These are phyloP conservation scores for Geoglossum glabrum DNA, from an alignment of 495 filamentous ascomycete species.

Conservation along the genomic window DNA sequence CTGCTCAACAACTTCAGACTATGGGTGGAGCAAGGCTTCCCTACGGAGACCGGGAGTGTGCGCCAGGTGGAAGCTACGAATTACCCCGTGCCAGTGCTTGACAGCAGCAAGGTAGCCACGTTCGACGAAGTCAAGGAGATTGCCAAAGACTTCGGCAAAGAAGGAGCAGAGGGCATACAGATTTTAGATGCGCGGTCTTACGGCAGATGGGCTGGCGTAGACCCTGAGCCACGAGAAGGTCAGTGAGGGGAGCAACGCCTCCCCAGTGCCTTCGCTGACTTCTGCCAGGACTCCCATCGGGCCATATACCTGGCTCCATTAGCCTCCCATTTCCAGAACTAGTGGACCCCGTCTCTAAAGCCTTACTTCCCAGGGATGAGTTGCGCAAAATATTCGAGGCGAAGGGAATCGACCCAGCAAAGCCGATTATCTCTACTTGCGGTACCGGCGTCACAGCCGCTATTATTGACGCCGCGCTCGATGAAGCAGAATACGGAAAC, in stretches of 20 bases:
- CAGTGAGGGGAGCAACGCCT: background rate
- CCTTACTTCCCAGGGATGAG: slow-evolving; percentile 50
- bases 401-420: slow-evolving; percentile 59
- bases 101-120: slow-evolving; percentile 34
- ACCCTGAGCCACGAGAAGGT: slow-evolving; percentile 66
- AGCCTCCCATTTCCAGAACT: slow-evolving; percentile 63
- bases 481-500: slow-evolving; percentile 52
- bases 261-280: background rate
- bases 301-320: slow-evolving; percentile 78
- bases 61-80: slow-evolving; percentile 29
- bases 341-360: slow-evolving; percentile 63
- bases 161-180: slow-evolving; percentile 62
- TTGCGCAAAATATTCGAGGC: slow-evolving; percentile 55
- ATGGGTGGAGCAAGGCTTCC: slow-evolving; percentile 66
- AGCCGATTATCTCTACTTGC: slow-evolving; percentile 72
- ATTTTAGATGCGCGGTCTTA: slow-evolving; percentile 72
- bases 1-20: slow-evolving; percentile 83
- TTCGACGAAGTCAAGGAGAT: slow-evolving; percentile 68
- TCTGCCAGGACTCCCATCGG: slow-evolving; percentile 45
- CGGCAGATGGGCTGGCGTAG: slow-evolving; percentile 62
- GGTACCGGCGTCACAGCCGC: slow-evolving; percentile 93
- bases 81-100: slow-evolving; percentile 35
- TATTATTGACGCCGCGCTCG: slow-evolving; percentile 72
- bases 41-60: slow-evolving; percentile 58
- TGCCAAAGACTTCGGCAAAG: slow-evolving; percentile 52